phyloP scores from a whole-genome alignment of 305 asterid species.

The Fraxinus latifolia region DNA sequence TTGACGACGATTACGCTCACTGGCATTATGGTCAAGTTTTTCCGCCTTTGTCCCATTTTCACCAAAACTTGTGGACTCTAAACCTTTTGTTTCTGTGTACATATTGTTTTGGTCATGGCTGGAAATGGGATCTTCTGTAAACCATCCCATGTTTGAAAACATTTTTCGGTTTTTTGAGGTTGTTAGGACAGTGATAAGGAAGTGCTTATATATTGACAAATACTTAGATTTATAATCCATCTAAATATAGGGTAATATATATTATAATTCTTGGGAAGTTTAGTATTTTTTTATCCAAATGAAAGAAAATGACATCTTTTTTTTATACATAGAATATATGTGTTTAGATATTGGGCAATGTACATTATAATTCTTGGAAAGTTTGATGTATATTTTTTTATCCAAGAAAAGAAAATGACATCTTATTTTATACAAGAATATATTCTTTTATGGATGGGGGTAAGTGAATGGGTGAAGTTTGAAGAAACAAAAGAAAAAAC shows the following conservation, averaged over 20 bases:
- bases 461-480: background rate
- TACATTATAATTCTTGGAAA: too few species aligned
- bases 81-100: background rate
- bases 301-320: background rate
- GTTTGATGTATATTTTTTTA: background rate
- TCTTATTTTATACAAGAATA: background rate
- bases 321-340: too few species aligned
- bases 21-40: conserved; percentile 21
- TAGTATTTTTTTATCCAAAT: too few species aligned
- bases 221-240: background rate
- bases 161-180: background rate
- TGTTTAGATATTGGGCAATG: background rate
- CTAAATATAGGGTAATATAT: background rate
- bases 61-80: background rate
- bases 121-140: background rate
- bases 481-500: background rate
- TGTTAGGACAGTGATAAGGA: background rate
- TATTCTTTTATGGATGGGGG: background rate
- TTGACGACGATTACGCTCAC: conserved; percentile 25
- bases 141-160: background rate
- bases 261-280: background rate
- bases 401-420: background rate
- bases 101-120: background rate
- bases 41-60: background rate
- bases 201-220: background rate